These are phyloP conservation scores for Neurospora tetraspora DNA, from an alignment of 495 filamentous ascomycete genomes.

Conservation along the genomic window DNA sequence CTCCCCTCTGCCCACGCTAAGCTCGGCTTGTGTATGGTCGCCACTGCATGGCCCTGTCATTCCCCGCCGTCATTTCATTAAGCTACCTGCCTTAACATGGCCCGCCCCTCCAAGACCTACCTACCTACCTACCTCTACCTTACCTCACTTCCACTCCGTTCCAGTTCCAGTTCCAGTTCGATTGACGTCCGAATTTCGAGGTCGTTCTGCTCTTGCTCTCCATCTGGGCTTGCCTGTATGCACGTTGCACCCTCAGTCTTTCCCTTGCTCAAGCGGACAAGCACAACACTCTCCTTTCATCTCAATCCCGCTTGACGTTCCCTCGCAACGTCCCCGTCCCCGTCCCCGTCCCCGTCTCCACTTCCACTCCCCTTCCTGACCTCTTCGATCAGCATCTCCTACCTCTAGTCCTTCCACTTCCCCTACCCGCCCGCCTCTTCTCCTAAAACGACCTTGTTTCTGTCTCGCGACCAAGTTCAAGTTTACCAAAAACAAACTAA, in stretches of 20 bases:
- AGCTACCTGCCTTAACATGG: constrained; percentile 17
- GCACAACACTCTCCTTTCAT: not conserved
- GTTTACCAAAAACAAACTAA: not conserved
- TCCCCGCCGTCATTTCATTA: constrained; percentile 30
- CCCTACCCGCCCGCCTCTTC: not conserved
- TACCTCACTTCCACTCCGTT: not conserved
- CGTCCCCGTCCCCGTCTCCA: not conserved
- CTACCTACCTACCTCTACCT: not conserved
- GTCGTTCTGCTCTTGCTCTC: constrained; percentile 1
- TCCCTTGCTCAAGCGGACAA: not conserved
- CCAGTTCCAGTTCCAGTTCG: constrained; percentile 4
- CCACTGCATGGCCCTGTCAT: constrained; percentile 26
- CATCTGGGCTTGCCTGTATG: not conserved
- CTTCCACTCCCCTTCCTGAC: not conserved
- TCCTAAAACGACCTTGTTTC: not conserved
- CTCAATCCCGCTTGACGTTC: not conserved
- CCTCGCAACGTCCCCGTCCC: not conserved
- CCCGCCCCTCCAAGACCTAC: constrained; percentile 25
- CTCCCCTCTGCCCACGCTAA: constrained; percentile 17
- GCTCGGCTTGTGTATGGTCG: constrained; percentile 24
- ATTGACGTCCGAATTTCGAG: constrained; percentile 16
- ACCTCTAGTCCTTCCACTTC: not conserved
- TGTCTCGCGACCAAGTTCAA: not conserved
- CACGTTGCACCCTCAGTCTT: not conserved
- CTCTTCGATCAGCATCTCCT: not conserved